Conservation (phyloP, 441 rosid species). For the Euphorbia celastroides region DNA sequence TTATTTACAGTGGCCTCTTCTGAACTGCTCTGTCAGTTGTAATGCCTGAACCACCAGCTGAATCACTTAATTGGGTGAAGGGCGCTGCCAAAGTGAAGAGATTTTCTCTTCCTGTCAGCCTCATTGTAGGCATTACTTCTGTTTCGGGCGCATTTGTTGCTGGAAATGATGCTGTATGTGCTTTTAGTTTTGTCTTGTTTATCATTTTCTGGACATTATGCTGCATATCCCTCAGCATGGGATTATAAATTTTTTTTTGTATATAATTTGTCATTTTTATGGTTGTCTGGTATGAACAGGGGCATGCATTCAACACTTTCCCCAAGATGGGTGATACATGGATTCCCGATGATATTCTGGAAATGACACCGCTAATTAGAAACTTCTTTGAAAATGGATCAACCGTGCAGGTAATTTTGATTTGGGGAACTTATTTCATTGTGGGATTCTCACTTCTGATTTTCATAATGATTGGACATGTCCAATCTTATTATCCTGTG, state of each 20-base stretch:
- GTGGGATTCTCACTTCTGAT: neutral
- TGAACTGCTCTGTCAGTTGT: constrained; percentile 93
- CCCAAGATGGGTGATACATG: constrained; percentile 90
- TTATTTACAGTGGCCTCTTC: constrained; percentile 77
- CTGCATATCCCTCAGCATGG: constrained; percentile 4
- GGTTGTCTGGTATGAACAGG: constrained; percentile 33
- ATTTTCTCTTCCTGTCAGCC: constrained; percentile 73
- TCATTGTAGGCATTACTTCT: constrained; percentile 78
- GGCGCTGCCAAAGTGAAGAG: constrained; percentile 86
- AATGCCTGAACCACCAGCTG: constrained; percentile 93
- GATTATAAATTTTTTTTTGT: neutral
- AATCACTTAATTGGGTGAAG: constrained; percentile 66
- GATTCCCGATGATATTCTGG: constrained; percentile 73
- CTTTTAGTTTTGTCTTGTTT: neutral
- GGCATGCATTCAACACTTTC: constrained; percentile 83
- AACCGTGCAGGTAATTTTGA: constrained; percentile 58
- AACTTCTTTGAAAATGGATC: constrained; percentile 91
- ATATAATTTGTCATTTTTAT: neutral
- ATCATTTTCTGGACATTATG: constrained; percentile 3
- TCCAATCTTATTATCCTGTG: neutral
- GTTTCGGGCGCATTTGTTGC: constrained; percentile 93
- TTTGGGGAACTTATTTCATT: neutral
- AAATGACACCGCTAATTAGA: constrained; percentile 70
- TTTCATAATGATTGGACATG: neutral
- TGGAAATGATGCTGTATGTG: constrained; percentile 90